Evolutionary conservation across 176 grass and related monocot genomes (phyloP).

Genomic region (Carex scoparia): DNA sequence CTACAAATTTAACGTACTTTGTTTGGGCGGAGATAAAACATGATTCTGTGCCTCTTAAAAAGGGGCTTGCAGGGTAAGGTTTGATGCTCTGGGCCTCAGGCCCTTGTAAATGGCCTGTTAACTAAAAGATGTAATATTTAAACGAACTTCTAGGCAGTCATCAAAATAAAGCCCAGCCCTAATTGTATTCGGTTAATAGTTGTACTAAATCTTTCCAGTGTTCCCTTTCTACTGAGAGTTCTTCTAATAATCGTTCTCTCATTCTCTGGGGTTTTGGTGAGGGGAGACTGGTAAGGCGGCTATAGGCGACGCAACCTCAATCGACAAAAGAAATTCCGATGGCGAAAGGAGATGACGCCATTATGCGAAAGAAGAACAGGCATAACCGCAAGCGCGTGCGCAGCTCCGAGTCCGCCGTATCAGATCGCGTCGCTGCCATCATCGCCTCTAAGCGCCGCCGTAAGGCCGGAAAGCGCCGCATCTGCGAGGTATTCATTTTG

Average conservation of each 20-base stretch:
- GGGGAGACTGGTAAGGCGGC: neutral
- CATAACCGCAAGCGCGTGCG: constrained; percentile 64
- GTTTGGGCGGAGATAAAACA: too few species aligned
- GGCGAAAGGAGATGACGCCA: constrained; percentile 79
- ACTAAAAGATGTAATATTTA: neutral
- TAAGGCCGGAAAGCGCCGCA: constrained; percentile 72
- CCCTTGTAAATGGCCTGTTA: neutral
- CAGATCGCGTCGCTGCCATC: constrained; percentile 61
- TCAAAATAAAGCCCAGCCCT: neutral
- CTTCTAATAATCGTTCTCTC: neutral
- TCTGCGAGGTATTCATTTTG: constrained; percentile 49
- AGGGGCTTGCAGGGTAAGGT: neutral
- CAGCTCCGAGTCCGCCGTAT: constrained; percentile 70
- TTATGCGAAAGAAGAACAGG: constrained; percentile 61
- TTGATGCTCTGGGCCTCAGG: neutral
- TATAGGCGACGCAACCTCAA: neutral
- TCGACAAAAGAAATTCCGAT: constrained; percentile 27
- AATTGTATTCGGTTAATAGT: neutral
- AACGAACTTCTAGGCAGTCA: neutral
- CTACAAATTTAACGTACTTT: too few species aligned
- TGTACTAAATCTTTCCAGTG: neutral
- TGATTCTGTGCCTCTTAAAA: neutral
- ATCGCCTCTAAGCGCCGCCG: constrained; percentile 74
- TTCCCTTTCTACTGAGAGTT: neutral
- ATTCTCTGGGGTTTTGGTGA: constrained; percentile 1